Base-by-base conservation (phyloP, 73 alveolate genomes). In the Blepharisma japonicum region DNA sequence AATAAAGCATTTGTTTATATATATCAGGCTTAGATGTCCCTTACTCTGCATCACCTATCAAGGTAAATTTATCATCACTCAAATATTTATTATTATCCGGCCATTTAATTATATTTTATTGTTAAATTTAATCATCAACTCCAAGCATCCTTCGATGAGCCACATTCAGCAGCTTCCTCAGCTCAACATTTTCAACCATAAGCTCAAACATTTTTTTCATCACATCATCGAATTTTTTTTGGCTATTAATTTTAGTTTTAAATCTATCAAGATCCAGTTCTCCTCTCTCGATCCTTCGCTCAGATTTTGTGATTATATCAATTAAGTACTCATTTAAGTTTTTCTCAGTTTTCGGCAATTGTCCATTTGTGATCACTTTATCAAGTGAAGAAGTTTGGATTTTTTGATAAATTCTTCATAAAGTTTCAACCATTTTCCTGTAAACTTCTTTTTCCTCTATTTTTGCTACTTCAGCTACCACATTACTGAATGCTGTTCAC, bases 141-240 rank as follows among this genome's bases (percentile, higher is more conserved):
- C 42, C 42, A 32, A 32, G 42, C 42, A 32, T 32, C 42, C 42
- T 32, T 32, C 42, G 42, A 32, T 32, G 42, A 32, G 42, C 42
- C 42, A 32, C 42, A 25, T 25, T 61, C 14, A 61, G 18, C 48
- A 61, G 11, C 39, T 61, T 39, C 23, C 74, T 14, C 4, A 61
- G 2, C 23, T 61, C 74, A 39, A 61, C 23, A 25, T 61, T 61
- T 61, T 61, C 74, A n/a, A 39, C 46, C 23, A 61, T 61, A 2
- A 61, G 14, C 18, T 61, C 23, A 25, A 18, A 61, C 38, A 61
- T 39, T 61, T 14, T 25, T 61, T 25, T 61, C 74, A 61, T 61
- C 4, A 14, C 47, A 14, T 25, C 23, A 18, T 14, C 38, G 47
- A 61, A 61, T 14, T 8, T 14, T 8, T 14, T 25, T 39, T n/a